Evolutionary conservation across 148 eudicot genomes (phyloP), one percentile per base, ranked within the genome.

Genomic region (Rhododendron simsii): DNA sequence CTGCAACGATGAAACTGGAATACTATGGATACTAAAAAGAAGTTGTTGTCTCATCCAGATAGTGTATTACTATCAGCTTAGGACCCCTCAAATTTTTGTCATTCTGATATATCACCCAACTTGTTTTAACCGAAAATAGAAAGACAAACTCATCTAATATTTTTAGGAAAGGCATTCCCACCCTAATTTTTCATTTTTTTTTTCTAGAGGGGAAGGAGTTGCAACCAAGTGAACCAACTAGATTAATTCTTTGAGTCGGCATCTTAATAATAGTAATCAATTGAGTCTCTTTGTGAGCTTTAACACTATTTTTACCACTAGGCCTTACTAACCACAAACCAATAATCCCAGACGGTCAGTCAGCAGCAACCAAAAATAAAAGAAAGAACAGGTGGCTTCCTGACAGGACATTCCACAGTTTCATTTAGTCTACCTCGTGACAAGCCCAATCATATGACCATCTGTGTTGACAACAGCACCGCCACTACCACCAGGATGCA

Each of bases 401-500:
- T 15, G 23, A 81, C 14, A 41, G 47, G 45, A 33, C 0, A 55
- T 30, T 81, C 28, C 16, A 21, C 65, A 37, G 21, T 67, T 67
- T 14, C 71, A 87, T 28, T 39, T 82, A 83, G 8, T 30, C 78
- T 93, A 96, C 99, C 99, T 97, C 45, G 99, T 97, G 84, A 97
- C 98, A 50, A 97, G 98, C 85, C 96, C 98, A 81, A 96, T 93
- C 99, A 97, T 92, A 83, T 79, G 90, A 86, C 99, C 99, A 75
- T 90, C 85, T 87, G 96, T 89, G 86, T 93, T 91, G 67, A 97
- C 92, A 53, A 97, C 92, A 50, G 96, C 98, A 83, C 99, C 99
- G 21, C 99, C 99, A 88, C 99, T 97, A 80, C 95, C 93, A 88
- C 99, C 99, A 83, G 99, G 98, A 90, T 97, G 96, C 51, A 97